These are phyloP conservation scores for Silene vulgaris DNA, from an alignment of 179 eudicot genomes.

Conservation along the genomic window DNA sequence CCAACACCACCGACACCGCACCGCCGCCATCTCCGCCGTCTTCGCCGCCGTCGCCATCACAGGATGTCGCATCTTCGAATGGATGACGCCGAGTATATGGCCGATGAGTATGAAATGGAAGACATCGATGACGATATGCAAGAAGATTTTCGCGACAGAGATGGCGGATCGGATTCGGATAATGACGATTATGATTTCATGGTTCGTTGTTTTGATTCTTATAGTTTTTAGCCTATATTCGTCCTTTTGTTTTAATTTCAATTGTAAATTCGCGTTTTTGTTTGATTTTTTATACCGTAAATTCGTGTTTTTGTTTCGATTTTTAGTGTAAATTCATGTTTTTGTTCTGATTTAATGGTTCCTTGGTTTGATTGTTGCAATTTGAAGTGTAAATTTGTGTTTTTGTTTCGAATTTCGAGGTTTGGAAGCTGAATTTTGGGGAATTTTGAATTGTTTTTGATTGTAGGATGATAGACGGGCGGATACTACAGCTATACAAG, in stretches of 20 bases:
- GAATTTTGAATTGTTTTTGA: not conserved
- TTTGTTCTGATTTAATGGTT: too few relatives aligned
- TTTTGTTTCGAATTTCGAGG: too few relatives aligned
- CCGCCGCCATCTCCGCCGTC: not conserved
- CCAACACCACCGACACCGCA: not conserved
- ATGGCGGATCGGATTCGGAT: conserved; percentile 70
- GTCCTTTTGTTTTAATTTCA: not conserved
- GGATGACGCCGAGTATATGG: conserved; percentile 54
- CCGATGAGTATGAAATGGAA: conserved; percentile 67
- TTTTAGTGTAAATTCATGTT: too few relatives aligned
- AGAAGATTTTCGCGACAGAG: conserved; percentile 50
- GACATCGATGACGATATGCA: conserved; percentile 61
- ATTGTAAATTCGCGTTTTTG: not conserved
- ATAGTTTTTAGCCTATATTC: not conserved
- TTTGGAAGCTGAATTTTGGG: not conserved
- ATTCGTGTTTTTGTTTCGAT: too few relatives aligned
- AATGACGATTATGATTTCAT: conserved; percentile 55
- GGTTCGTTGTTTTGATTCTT: conserved; percentile 29
- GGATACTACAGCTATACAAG: conserved; percentile 64
- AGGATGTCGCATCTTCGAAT: conserved; percentile 49
- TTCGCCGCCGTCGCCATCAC: not conserved
- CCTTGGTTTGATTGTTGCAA: too few relatives aligned
- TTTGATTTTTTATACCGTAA: too few relatives aligned
- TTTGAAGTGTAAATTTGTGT: too few relatives aligned
- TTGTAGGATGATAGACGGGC: conserved; percentile 46